Evolutionary conservation across 2,329 filamentous ascomycete genomes (phyloP), one percentile per base, ranked within the genome.

Genomic region (Fusarium acutatum): DNA sequence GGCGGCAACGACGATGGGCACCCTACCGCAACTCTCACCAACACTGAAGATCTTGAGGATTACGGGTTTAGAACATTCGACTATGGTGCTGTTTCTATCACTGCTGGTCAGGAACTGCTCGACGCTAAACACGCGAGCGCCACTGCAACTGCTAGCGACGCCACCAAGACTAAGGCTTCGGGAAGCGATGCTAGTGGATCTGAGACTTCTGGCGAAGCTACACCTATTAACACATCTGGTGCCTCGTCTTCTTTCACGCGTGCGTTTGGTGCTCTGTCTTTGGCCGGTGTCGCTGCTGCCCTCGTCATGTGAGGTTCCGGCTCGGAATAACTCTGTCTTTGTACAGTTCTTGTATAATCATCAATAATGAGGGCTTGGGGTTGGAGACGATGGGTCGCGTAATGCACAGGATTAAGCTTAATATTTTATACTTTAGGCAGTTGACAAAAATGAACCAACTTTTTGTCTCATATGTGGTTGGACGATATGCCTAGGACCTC

Each of bases 81-180:
- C 3, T 54, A 56, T 8, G 41, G 26, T 15, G 56, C 57, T 43
- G 53, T 68, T 20, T 28, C 47, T 0, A 43, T 69, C 57, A 69
- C 64, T 20, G 64, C 65, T 32, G 65, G 65, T n/a, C 30, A 50
- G 22, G 64, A 69, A 15, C 38, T 69, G 8, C 66, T 69, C 18
- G 24, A 43, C 22, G 64, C 66, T 15, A 69, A 63, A 30, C 66
- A 64, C n/a, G 62, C 66, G 57, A 41, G 49, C 47, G 47, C 43
- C 17, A 49, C 53, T n/a, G 43, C 47, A 0, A 69, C 64, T 17
- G 49, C 40, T 43, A 57, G 35, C 41, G 54, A 60, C 14, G 60
- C 60, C 26, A 63, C 52, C 40, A 44, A 40, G 40, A 59, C 60
- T 6, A 44, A 38, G 24, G 34, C 22, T 14, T 43, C 50, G 22